Evolutionary conservation across 2,329 filamentous ascomycete genomes (phyloP).

Genomic region (Hymenoscyphus fraxineus): DNA sequence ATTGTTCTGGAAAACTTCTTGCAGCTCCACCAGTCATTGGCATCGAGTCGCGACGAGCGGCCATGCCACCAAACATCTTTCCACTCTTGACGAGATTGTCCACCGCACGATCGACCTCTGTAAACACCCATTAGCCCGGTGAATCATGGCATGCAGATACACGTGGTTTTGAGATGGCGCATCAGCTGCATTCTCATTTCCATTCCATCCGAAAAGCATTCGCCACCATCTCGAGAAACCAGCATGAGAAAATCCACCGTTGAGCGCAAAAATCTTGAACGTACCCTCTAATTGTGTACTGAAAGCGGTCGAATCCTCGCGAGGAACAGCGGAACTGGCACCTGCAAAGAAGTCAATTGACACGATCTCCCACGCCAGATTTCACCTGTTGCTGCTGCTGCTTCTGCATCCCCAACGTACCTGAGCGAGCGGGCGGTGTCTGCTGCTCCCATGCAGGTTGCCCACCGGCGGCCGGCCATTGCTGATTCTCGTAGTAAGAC

Average conservation of each 20-base stretch:
- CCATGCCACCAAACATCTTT: conserved; percentile 72
- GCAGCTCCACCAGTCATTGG: conserved; percentile 55
- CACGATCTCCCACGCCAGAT: conserved; percentile 9
- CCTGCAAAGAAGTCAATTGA: conserved; percentile 46
- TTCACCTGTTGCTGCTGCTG: neutral
- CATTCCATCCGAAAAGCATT: conserved; percentile 5
- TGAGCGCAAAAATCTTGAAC: conserved; percentile 35
- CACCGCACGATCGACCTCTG: conserved; percentile 93
- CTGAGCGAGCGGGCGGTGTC: conserved; percentile 67
- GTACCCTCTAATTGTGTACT: conserved; percentile 85
- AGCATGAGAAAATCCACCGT: neutral
- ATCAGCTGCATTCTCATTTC: neutral
- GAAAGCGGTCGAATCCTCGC: conserved; percentile 75
- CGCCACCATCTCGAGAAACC: neutral
- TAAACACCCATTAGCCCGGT: conserved; percentile 21
- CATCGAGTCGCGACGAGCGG: conserved; percentile 78
- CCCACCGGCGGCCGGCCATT: conserved; percentile 53
- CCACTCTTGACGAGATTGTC: conserved; percentile 97
- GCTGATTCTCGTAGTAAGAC: conserved; percentile 68
- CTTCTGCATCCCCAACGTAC: conserved; percentile 42
- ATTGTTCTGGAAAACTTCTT: conserved; percentile 52
- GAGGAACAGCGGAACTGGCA: conserved; percentile 68
- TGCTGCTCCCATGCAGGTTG: conserved; percentile 72
- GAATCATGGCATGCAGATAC: conserved; percentile 6
- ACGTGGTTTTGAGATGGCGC: conserved; percentile 13